Percentiles rank a stretch among this genome's conserved stretches.
These are phyloP conservation scores for Thielaviopsis euricoi DNA, from an alignment of 2,329 filamentous ascomycete genomes.

Conservation along the genomic window DNA sequence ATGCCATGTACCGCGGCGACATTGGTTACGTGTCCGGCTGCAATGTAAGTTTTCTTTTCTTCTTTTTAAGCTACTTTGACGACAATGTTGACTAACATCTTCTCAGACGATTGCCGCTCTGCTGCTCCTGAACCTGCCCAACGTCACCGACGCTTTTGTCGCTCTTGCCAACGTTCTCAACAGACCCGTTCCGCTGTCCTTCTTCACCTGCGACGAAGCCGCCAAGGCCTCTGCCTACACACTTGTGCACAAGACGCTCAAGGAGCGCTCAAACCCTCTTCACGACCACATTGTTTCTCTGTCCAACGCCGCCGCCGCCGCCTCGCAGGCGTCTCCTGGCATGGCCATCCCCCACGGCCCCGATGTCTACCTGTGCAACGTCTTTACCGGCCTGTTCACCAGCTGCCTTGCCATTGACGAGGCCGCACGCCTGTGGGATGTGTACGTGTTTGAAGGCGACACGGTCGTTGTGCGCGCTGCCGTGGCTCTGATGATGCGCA, in stretches of 20 bases:
- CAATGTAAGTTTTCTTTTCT: constrained; percentile 38
- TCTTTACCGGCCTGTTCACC: constrained; percentile 52
- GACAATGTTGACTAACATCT: constrained; percentile 15
- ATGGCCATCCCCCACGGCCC: constrained; percentile 16
- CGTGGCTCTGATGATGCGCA: constrained; percentile 45
- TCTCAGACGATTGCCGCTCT: constrained; percentile 52
- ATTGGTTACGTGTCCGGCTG: constrained; percentile 63
- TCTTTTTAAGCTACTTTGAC: constrained; percentile 1
- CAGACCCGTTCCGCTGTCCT: constrained; percentile 56
- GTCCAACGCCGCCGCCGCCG: neutral
- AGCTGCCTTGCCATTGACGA: constrained; percentile 48
- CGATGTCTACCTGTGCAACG: constrained; percentile 37
- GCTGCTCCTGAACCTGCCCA: constrained; percentile 53
- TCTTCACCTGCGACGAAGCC: constrained; percentile 53
- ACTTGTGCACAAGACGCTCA: constrained; percentile 49
- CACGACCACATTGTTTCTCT: constrained; percentile 39
- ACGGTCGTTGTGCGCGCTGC: constrained; percentile 52
- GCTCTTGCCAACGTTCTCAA: constrained; percentile 64
- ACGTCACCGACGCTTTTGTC: constrained; percentile 48
- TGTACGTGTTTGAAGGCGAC: constrained; percentile 72
- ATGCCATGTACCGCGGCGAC: constrained; percentile 67
- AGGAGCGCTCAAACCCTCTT: constrained; percentile 46
- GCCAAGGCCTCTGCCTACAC: constrained; percentile 54
- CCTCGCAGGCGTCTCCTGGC: neutral
- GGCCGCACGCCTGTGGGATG: constrained; percentile 60